These are phyloP conservation scores for Nigrospora sphaerica DNA, from an alignment of 2,329 filamentous ascomycete genomes.

Conservation along the genomic window DNA sequence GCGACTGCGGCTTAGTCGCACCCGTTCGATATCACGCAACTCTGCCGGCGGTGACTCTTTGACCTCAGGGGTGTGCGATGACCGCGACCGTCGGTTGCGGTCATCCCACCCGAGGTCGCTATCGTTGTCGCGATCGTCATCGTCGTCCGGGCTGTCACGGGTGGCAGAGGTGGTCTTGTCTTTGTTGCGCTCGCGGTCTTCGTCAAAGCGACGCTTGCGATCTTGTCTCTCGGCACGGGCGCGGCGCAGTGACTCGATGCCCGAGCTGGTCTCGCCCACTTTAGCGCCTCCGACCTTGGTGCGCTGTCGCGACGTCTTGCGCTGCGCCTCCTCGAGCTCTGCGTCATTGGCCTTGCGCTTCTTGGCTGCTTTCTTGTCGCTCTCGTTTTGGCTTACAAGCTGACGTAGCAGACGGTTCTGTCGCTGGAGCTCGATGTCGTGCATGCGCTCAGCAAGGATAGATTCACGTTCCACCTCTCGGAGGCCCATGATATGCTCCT, in stretches of 20 bases:
- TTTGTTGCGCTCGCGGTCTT: slow-evolving; percentile 50
- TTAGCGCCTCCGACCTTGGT: slow-evolving; percentile 60
- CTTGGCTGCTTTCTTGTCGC: slow-evolving; percentile 52
- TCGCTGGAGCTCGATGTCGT: slow-evolving; percentile 72
- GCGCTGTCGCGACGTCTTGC: slow-evolving; percentile 67
- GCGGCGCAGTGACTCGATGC: slow-evolving; percentile 63
- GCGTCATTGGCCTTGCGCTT: slow-evolving; percentile 74
- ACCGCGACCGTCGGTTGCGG: slow-evolving; percentile 40
- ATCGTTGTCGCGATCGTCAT: slow-evolving; percentile 69
- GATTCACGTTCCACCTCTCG: slow-evolving; percentile 88
- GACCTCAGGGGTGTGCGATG: slow-evolving; percentile 41
- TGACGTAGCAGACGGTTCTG: slow-evolving; percentile 78
- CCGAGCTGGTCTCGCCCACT: slow-evolving; percentile 60
- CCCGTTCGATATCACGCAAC: slow-evolving; percentile 74
- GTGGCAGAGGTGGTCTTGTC: slow-evolving; percentile 35
- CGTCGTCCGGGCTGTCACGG: slow-evolving; percentile 36
- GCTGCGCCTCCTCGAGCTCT: slow-evolving; percentile 70
- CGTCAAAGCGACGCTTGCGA: slow-evolving; percentile 55
- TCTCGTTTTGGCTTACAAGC: slow-evolving; percentile 62
- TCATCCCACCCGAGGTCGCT: slow-evolving; percentile 70
- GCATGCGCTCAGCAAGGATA: slow-evolving; percentile 78
- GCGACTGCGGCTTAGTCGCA: slow-evolving; percentile 75
- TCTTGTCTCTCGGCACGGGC: slow-evolving; percentile 59
- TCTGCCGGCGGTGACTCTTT: slow-evolving; percentile 65
- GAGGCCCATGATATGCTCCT: slow-evolving; percentile 73